Evolutionary conservation across 1,139 yeast genomes (phyloP).

Genomic region (Ogataea hybrid): DNA sequence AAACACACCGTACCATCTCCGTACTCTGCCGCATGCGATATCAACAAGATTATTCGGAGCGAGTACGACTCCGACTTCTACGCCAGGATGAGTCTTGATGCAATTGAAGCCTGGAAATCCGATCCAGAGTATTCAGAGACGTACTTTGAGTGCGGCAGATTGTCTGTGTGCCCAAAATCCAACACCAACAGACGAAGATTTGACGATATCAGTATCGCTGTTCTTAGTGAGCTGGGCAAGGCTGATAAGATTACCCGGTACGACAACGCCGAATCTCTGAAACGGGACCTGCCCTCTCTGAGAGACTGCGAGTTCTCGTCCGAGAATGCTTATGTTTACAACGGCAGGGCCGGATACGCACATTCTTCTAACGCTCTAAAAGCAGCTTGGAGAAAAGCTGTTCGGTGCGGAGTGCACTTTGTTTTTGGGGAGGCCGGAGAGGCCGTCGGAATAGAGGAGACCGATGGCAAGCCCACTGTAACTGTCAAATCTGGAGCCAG

Average conservation of each 20-base stretch:
- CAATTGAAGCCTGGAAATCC: slow-evolving; percentile 38
- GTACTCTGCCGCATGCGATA: slow-evolving; percentile 48
- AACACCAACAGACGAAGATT: slow-evolving; percentile 28
- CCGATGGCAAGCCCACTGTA: slow-evolving; percentile 16
- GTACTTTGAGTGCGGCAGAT: slow-evolving; percentile 38
- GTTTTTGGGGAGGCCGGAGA: slow-evolving; percentile 33
- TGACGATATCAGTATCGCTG: slow-evolving; percentile 34
- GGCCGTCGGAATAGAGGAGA: slow-evolving; percentile 17
- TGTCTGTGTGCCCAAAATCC: slow-evolving; percentile 26
- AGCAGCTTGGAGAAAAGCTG: slow-evolving; percentile 25
- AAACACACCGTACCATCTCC: slow-evolving; percentile 44
- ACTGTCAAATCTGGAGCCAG: slow-evolving; percentile 19
- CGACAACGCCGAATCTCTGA: slow-evolving; percentile 12
- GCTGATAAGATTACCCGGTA: slow-evolving; percentile 18
- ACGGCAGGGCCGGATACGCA: slow-evolving; percentile 36
- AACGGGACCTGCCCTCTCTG: slow-evolving; percentile 13
- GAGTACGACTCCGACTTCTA: slow-evolving; percentile 40
- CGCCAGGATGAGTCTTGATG: slow-evolving; percentile 41
- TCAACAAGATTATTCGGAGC: slow-evolving; percentile 46
- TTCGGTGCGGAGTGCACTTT: slow-evolving; percentile 31
- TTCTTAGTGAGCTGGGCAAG: slow-evolving; percentile 28
- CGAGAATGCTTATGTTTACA: slow-evolving; percentile 10
- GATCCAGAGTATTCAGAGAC: slow-evolving; percentile 35
- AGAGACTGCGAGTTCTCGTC: slow-evolving; percentile 19
- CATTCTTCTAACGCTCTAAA: slow-evolving; percentile 33